phyloP scores from a whole-genome alignment of 345 rosid species.

The Syzygium aqueum region DNA sequence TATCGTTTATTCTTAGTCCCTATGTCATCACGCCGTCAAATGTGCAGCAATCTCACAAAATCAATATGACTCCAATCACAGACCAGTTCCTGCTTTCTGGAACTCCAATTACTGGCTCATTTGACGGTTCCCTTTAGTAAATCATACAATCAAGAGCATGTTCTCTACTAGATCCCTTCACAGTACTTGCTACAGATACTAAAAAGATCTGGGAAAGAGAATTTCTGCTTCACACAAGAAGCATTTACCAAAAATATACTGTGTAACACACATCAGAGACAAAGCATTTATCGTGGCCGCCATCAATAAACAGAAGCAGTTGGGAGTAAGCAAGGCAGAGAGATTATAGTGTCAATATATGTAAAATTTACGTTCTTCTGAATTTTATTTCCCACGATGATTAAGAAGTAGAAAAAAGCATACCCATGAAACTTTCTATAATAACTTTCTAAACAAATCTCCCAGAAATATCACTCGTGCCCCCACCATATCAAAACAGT shows the following conservation, averaged over 20 bases:
- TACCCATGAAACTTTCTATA: not conserved
- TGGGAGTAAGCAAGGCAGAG: not conserved
- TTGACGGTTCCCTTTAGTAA: not conserved
- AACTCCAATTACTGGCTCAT: not conserved
- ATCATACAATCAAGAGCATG: not conserved
- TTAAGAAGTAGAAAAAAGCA: not conserved
- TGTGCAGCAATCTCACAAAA: not conserved
- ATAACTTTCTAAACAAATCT: not conserved
- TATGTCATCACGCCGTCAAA: not conserved
- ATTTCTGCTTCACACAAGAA: not conserved
- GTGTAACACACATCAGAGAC: not conserved
- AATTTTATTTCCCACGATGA: not conserved
- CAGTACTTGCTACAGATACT: not conserved
- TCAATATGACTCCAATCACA: not conserved
- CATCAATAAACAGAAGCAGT: not conserved
- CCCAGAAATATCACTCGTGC: not conserved
- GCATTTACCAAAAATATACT: not conserved
- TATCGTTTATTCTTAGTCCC: not conserved
- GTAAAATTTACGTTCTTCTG: not conserved
- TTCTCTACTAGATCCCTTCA: not conserved
- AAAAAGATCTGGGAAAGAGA: not conserved
- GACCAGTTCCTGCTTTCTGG: not conserved
- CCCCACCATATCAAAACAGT: not conserved
- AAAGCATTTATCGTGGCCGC: not conserved
- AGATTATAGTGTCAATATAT: not conserved